Conservation (phyloP, 441 rosid species). For the Melastoma candidum region DNA sequence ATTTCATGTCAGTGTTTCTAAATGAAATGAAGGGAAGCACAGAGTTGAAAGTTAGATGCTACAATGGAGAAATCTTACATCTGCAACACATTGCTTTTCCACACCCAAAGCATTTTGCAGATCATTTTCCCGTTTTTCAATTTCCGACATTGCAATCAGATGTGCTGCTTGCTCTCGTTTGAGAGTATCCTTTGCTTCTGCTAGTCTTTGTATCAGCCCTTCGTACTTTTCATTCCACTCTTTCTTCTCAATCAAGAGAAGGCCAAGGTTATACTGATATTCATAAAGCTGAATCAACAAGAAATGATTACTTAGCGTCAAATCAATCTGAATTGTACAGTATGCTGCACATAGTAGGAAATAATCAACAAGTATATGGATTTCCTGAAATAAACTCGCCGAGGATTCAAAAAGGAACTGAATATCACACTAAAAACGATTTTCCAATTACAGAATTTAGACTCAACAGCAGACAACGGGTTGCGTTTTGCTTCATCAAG, state of each 20-base stretch:
- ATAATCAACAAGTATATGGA: too few species aligned
- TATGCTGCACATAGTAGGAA: slow-evolving; percentile 1
- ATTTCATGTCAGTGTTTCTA: too few species aligned
- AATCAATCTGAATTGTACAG: neutral
- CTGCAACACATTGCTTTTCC: slow-evolving; percentile 83
- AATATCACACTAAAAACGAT: too few species aligned
- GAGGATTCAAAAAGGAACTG: too few species aligned
- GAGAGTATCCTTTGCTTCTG: slow-evolving; percentile 47
- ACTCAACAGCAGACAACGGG: too few species aligned
- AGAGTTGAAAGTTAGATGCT: neutral
- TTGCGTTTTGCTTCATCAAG: too few species aligned
- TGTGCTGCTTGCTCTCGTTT: slow-evolving; percentile 68
- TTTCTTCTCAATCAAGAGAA: slow-evolving; percentile 81
- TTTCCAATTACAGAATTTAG: too few species aligned
- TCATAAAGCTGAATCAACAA: slow-evolving; percentile 61
- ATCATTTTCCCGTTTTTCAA: slow-evolving; percentile 75
- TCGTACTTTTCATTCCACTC: slow-evolving; percentile 70
- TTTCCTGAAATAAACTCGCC: too few species aligned
- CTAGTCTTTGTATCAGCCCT: slow-evolving; percentile 43
- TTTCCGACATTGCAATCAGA: slow-evolving; percentile 56
- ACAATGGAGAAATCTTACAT: slow-evolving; percentile 42
- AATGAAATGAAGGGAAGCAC: neutral
- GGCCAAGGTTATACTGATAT: slow-evolving; percentile 91
- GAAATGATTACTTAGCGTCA: neutral
- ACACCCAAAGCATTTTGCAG: slow-evolving; percentile 81